Percentiles rank a stretch among this genome's conserved stretches.
Evolutionary conservation across 2,329 filamentous ascomycete species (phyloP).

Genomic region (Nothophoma quercina): DNA sequence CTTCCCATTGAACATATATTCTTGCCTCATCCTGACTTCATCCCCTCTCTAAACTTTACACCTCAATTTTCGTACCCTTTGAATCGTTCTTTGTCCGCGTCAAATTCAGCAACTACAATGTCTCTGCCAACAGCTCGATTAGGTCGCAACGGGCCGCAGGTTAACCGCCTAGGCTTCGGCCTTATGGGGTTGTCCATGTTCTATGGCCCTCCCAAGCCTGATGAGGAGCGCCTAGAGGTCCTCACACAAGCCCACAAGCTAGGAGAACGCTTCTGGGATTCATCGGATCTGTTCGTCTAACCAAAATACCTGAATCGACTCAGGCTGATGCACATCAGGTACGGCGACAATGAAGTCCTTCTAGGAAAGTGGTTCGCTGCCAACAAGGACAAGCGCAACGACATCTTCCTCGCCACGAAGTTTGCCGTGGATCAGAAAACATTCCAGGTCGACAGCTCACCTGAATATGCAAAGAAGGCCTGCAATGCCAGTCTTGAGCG

Average conservation of each 20-base stretch:
- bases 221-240: slow-evolving; percentile 59
- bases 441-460: slow-evolving; percentile 48
- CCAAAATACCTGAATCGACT: neutral
- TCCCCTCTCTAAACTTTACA: neutral
- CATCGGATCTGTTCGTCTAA: slow-evolving; percentile 35
- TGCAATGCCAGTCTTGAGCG: slow-evolving; percentile 51
- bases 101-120: slow-evolving; percentile 16
- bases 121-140: slow-evolving; percentile 56
- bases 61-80: too few species aligned
- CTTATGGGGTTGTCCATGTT: slow-evolving; percentile 60
- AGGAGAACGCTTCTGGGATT: slow-evolving; percentile 52
- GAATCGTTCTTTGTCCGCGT: neutral
- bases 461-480: slow-evolving; percentile 52
- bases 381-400: slow-evolving; percentile 48
- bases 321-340: slow-evolving; percentile 9
- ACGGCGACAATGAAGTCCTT: slow-evolving; percentile 46
- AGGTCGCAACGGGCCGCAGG: slow-evolving; percentile 60
- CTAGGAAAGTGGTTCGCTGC: slow-evolving; percentile 46
- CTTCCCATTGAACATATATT: neutral
- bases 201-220: slow-evolving; percentile 58
- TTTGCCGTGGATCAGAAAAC: slow-evolving; percentile 56
- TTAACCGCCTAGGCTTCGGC: slow-evolving; percentile 62
- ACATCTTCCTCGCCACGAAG: slow-evolving; percentile 58
- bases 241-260: slow-evolving; percentile 61
- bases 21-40: too few species aligned